These are phyloP conservation scores for Cunninghamia lanceolata DNA, from an alignment of 75 land plant species.

Conservation along the genomic window DNA sequence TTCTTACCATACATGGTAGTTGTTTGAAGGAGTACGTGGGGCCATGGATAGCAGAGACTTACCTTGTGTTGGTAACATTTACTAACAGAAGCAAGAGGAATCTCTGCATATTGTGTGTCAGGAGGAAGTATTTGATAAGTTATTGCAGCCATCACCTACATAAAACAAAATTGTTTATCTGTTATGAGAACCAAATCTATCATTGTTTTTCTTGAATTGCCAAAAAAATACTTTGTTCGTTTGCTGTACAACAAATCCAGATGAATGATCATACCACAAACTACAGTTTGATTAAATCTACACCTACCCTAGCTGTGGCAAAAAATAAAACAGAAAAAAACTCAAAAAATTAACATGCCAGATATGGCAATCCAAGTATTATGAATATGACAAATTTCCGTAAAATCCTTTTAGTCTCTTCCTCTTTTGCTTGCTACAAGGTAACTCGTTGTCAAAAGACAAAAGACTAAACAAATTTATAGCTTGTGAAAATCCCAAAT, in stretches of 20 bases:
- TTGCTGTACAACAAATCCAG: background rate
- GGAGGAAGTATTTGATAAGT: slow-evolving; percentile 71
- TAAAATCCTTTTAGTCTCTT: background rate
- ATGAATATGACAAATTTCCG: background rate
- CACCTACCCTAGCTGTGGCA: background rate
- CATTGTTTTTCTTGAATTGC: background rate
- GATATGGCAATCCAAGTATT: background rate
- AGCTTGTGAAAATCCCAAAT: background rate
- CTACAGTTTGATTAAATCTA: background rate
- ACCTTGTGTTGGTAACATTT: slow-evolving; percentile 60
- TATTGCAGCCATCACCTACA: slow-evolving; percentile 72
- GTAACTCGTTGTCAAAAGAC: background rate
- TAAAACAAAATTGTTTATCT: background rate
- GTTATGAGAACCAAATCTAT: background rate
- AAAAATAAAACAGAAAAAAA: background rate
- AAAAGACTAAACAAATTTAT: background rate
- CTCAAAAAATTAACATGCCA: background rate
- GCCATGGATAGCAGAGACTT: background rate
- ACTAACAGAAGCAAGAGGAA: slow-evolving; percentile 77
- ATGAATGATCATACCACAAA: background rate
- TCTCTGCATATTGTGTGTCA: slow-evolving; percentile 77
- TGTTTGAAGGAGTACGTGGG: background rate
- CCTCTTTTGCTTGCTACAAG: background rate
- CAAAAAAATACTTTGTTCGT: background rate
- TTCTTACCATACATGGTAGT: background rate